Percentiles rank a stretch among this genome's conserved stretches.
phyloP scores from a whole-genome alignment of 169 alveolate species.

The Eimeria praecox region DNA sequence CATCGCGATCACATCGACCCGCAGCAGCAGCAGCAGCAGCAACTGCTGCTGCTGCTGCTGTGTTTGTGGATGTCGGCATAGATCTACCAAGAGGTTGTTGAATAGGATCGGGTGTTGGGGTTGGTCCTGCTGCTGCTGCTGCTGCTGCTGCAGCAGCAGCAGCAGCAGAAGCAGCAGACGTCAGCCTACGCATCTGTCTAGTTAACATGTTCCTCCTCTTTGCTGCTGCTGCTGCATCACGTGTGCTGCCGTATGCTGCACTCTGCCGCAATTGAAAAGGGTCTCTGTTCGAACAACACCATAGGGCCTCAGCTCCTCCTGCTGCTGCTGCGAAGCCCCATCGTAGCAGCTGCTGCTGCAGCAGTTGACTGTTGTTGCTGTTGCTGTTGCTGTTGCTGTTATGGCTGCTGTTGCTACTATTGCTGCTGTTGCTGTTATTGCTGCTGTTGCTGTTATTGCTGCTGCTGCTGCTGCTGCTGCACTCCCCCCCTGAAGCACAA shows the following conservation, averaged over 20 bases:
- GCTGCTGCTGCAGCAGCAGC: conserved; percentile 19
- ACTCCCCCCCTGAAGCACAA: neutral
- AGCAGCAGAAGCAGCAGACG: conserved; percentile 26
- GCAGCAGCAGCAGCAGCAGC: conserved; percentile 16
- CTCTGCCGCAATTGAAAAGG: conserved; percentile 50
- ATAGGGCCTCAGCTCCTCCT: conserved; percentile 15
- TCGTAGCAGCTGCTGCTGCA: conserved; percentile 38
- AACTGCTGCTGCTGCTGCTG: conserved; percentile 57
- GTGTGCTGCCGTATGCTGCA: neutral
- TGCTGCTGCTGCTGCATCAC: conserved; percentile 68
- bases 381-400: conserved; percentile 56
- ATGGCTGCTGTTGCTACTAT: conserved; percentile 31
- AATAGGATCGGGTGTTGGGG: no score
- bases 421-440: conserved; percentile 23
- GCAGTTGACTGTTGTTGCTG: conserved; percentile 1
- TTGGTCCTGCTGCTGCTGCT: no score
- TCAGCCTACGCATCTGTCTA: conserved; percentile 21
- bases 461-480: conserved; percentile 53
- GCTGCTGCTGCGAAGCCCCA: conserved; percentile 46
- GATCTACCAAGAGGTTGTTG: neutral
- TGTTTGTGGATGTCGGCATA: neutral
- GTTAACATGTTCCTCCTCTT: conserved; percentile 36
- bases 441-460: conserved; percentile 49
- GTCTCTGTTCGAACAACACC: conserved; percentile 52
- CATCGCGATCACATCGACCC: neutral